Percentiles rank a stretch among this genome's conserved stretches.
phyloP scores from a whole-genome alignment of 2,329 filamentous ascomycete species.

The Pseudogymnoascus sp. region DNA sequence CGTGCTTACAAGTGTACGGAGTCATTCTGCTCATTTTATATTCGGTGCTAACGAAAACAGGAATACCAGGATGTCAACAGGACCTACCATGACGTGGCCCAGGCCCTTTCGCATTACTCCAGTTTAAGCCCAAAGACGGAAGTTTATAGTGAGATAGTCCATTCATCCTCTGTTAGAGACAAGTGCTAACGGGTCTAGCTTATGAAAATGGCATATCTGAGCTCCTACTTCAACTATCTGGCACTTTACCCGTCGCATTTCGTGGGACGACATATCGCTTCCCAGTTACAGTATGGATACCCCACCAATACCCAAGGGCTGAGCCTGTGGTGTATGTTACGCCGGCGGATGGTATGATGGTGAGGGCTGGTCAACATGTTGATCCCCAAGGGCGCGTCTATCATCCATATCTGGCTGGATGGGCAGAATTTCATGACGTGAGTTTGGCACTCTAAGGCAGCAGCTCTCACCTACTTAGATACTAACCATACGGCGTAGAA shows the following conservation, averaged over 20 bases:
- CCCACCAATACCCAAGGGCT: constrained; percentile 80
- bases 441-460: constrained; percentile 33
- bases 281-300: constrained; percentile 86
- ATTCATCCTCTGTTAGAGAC: not conserved
- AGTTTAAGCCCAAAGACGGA: constrained; percentile 81
- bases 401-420: constrained; percentile 88
- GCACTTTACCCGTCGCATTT: constrained; percentile 86
- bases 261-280: constrained; percentile 85
- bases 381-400: constrained; percentile 89
- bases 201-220: constrained; percentile 83
- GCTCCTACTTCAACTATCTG: constrained; percentile 75
- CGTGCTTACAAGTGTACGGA: constrained; percentile 66
- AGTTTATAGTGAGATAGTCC: constrained; percentile 68
- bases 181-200: constrained; percentile 43
- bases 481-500: constrained; percentile 46
- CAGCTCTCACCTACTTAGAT: not conserved
- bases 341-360: constrained; percentile 78
- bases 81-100: constrained; percentile 85
- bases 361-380: constrained; percentile 90
- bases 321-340: constrained; percentile 83
- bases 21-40: not conserved
- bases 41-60: constrained; percentile 37
- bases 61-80: constrained; percentile 91
- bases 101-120: constrained; percentile 69
- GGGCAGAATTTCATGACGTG: constrained; percentile 86